phyloP scores from a whole-genome alignment of 495 filamentous ascomycete species.

The Lasiosphaeria miniovina region DNA sequence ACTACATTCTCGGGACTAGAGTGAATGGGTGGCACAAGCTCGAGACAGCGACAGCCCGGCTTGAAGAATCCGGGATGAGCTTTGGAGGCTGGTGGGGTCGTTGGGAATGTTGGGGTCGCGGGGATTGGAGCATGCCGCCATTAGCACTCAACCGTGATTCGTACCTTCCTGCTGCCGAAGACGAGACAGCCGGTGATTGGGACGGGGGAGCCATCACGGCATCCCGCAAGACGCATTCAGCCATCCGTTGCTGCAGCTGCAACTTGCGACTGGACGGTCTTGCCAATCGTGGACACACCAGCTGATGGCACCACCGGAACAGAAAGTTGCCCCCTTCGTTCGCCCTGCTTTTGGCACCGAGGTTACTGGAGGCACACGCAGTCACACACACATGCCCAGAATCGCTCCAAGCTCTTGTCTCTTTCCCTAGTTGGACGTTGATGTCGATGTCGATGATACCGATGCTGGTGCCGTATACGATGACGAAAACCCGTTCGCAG shows the following conservation, averaged over 20 bases:
- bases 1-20: too few species aligned
- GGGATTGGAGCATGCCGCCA: not conserved
- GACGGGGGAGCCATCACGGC: conserved; percentile 11
- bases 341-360: too few species aligned
- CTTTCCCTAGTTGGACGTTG: too few species aligned
- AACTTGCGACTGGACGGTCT: not conserved
- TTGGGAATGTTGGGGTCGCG: not conserved
- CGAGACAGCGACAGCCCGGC: too few species aligned
- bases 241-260: not conserved
- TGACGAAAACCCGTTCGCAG: conserved; percentile 18
- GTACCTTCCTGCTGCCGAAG: conserved; percentile 1
- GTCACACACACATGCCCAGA: too few species aligned
- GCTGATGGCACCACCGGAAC: conserved; percentile 1
- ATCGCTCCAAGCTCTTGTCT: too few species aligned
- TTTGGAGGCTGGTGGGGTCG: too few species aligned
- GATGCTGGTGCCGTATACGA: not conserved
- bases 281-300: conserved; percentile 1
- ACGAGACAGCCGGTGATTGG: conserved; percentile 10
- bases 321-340: not conserved
- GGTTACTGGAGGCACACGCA: too few species aligned
- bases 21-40: too few species aligned
- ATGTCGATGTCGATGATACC: not conserved
- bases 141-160: not conserved
- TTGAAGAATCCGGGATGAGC: too few species aligned
- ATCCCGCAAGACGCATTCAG: conserved; percentile 9